These are phyloP conservation scores for Ramalina intermedia DNA, from an alignment of 495 filamentous ascomycete genomes.

Conservation along the genomic window DNA sequence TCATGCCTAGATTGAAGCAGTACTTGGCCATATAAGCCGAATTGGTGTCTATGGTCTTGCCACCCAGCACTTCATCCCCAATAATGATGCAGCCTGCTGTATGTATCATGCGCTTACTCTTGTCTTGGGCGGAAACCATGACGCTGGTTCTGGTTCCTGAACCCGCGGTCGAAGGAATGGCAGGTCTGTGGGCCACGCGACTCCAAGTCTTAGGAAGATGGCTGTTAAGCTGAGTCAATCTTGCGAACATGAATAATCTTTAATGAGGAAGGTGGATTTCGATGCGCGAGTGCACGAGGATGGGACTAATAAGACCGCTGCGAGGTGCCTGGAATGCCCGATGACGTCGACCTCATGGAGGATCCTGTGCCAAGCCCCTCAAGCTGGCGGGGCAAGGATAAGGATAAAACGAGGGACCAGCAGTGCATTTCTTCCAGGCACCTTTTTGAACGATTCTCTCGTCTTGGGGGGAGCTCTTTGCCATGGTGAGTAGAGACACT, in stretches of 20 bases:
- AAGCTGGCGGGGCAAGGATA: not conserved
- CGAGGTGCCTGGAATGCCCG: not conserved
- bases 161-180: slow-evolving; percentile 23
- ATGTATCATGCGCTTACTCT: slow-evolving; percentile 51
- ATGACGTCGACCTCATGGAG: not conserved
- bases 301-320: too few species aligned
- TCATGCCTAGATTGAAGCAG: slow-evolving; percentile 84
- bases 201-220: slow-evolving; percentile 54
- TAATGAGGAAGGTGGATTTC: too few species aligned
- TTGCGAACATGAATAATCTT: slow-evolving; percentile 46
- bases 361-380: not conserved
- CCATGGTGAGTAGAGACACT: not conserved
- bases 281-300: too few species aligned
- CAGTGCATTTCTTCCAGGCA: not conserved
- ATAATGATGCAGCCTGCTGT: slow-evolving; percentile 93
- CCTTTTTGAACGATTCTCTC: not conserved
- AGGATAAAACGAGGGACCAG: not conserved
- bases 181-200: slow-evolving; percentile 35
- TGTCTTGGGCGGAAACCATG: slow-evolving; percentile 43
- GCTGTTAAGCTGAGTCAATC: slow-evolving; percentile 56
- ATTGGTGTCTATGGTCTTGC: slow-evolving; percentile 92
- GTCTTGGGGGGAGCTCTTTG: not conserved
- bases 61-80: slow-evolving; percentile 91
- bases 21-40: slow-evolving; percentile 82
- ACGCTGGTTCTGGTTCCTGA: slow-evolving; percentile 19